A percentile compares a stretch with the other conserved stretches of the same genome.
These are phyloP conservation scores for Macrocybe sp. DNA, from an alignment of 1,284 basidiomycete species.

Conservation along the genomic window DNA sequence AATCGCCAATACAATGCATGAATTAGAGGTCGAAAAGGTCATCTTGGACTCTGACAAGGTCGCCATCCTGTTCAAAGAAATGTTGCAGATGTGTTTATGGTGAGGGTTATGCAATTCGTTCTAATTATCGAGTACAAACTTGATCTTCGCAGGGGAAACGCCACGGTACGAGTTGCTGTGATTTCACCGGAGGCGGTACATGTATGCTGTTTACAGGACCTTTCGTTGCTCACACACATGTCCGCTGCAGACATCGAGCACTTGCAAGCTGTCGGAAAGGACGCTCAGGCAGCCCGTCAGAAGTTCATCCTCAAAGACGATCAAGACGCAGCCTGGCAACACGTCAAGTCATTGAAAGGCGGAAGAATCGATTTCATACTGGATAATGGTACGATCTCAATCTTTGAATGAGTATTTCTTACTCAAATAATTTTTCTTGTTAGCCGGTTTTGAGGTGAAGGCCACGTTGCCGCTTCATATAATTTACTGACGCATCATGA, in stretches of 20 bases:
- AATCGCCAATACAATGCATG: constrained; percentile 64
- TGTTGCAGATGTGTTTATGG: constrained; percentile 90
- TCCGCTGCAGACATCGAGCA: constrained; percentile 77
- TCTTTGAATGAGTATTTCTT: background rate
- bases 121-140: background rate
- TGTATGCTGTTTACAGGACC: constrained; percentile 45
- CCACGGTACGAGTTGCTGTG: constrained; percentile 42
- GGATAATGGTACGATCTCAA: constrained; percentile 69
- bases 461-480: too few species aligned
- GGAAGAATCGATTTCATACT: constrained; percentile 84
- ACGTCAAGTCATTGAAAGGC: constrained; percentile 54
- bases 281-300: constrained; percentile 69
- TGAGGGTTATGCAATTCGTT: constrained; percentile 20
- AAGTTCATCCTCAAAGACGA: constrained; percentile 86
- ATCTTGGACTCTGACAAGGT: constrained; percentile 50
- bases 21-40: constrained; percentile 49
- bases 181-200: background rate
- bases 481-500: constrained; percentile 4
- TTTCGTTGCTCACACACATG: constrained; percentile 80
- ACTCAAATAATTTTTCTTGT: constrained; percentile 3
- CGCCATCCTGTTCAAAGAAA: constrained; percentile 70
- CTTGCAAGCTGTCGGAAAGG: constrained; percentile 78
- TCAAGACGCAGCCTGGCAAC: constrained; percentile 71
- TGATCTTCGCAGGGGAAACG: constrained; percentile 60
- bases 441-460: constrained; percentile 84